A percentile compares a stretch with the other conserved stretches of the same genome.
These are phyloP conservation scores for Eucalyptus marginata DNA, from an alignment of 345 rosid species.

Conservation along the genomic window DNA sequence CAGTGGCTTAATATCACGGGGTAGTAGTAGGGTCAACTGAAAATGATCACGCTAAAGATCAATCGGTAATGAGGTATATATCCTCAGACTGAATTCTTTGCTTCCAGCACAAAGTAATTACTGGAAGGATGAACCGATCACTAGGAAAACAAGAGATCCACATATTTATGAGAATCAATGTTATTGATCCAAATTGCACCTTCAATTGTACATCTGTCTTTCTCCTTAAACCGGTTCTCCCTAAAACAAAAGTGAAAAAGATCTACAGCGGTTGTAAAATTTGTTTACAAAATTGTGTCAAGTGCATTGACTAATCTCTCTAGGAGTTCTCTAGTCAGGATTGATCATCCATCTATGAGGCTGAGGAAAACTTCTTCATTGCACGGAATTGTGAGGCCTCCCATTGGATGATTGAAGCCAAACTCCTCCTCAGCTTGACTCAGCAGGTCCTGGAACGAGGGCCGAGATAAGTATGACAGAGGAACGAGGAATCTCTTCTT, in stretches of 20 bases:
- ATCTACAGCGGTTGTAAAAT: not conserved
- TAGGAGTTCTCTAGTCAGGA: not conserved
- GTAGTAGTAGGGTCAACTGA: not conserved
- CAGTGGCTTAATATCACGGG: not conserved
- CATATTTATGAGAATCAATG: not conserved
- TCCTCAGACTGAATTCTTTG: not conserved
- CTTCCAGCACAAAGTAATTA: not conserved
- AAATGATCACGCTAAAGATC: not conserved
- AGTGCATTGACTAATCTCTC: not conserved
- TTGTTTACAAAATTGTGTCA: not conserved
- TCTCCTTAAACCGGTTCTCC: not conserved
- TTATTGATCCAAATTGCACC: not conserved
- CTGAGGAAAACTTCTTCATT: slow-evolving; percentile 7
- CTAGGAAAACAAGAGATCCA: not conserved
- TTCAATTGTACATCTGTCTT: not conserved
- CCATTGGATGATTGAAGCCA: slow-evolving; percentile 23
- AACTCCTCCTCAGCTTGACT: slow-evolving; percentile 19
- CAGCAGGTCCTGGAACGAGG: slow-evolving; percentile 15
- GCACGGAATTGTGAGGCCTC: slow-evolving; percentile 25
- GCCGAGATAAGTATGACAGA: slow-evolving; percentile 7
- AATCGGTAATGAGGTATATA: not conserved
- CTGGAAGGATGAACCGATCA: not conserved
- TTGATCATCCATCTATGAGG: not conserved
- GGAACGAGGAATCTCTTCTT: slow-evolving; percentile 19
- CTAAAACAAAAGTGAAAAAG: not conserved